A percentile compares a stretch with the other conserved stretches of the same genome.
phyloP scores from a whole-genome alignment of 371 early-diverging fungal species.

The Rhizomucor pusillus region DNA sequence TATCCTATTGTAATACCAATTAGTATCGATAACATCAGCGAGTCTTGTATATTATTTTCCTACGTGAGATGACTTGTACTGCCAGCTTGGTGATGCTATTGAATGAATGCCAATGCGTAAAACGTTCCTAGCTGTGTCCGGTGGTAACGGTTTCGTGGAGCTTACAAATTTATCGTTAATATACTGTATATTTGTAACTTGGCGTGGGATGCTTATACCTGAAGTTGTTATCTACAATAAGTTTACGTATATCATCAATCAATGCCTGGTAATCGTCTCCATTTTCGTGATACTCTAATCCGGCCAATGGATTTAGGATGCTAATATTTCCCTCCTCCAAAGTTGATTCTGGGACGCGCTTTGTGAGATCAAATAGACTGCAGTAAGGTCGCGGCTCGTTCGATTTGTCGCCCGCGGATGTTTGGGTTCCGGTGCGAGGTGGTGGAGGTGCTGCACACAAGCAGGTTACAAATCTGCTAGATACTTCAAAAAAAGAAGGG shows the following conservation, averaged over 20 bases:
- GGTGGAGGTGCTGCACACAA: constrained; percentile 18
- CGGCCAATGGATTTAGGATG: constrained; percentile 34
- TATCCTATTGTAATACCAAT: constrained; percentile 31
- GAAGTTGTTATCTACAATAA: constrained; percentile 63
- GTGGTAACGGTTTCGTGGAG: constrained; percentile 49
- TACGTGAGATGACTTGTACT: constrained; percentile 57
- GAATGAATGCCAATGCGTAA: constrained; percentile 80
- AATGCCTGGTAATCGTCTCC: constrained; percentile 56
- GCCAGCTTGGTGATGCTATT: constrained; percentile 78
- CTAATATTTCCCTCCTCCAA: constrained; percentile 49
- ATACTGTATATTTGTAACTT: too few species aligned
- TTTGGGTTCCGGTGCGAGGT: constrained; percentile 11
- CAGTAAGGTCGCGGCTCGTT: constrained; percentile 59
- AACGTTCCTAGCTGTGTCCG: constrained; percentile 51
- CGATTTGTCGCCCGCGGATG: constrained; percentile 5
- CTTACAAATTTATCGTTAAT: constrained; percentile 5
- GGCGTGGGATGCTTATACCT: constrained; percentile 37
- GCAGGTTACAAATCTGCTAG: not conserved
- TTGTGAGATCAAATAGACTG: constrained; percentile 77
- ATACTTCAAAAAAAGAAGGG: too few species aligned
- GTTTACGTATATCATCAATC: constrained; percentile 50
- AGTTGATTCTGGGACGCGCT: constrained; percentile 48
- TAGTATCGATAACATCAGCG: not conserved
- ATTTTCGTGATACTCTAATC: constrained; percentile 25
- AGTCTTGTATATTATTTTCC: not conserved